Conservation (phyloP, 2,329 filamentous ascomycete species). For the Fusarium sp. region DNA sequence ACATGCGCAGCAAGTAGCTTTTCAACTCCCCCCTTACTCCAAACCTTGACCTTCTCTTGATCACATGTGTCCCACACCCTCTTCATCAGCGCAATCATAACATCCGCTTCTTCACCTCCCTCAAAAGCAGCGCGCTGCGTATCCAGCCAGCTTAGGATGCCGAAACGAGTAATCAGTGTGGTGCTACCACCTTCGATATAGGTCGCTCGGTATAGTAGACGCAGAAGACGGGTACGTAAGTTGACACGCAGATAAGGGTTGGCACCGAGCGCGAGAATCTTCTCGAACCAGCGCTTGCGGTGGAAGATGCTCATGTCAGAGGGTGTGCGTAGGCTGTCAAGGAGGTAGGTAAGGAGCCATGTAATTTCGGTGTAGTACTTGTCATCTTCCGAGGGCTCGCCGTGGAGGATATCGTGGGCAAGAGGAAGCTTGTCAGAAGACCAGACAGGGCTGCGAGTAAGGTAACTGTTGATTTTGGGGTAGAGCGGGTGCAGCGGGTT, state of each 20-base stretch:
- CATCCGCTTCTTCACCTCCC: slow-evolving; percentile 59
- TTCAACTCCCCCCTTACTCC: slow-evolving; percentile 70
- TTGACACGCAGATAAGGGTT: slow-evolving; percentile 73
- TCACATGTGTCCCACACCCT: slow-evolving; percentile 76
- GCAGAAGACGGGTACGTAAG: slow-evolving; percentile 70
- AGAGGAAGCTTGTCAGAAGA: slow-evolving; percentile 78
- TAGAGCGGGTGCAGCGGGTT: slow-evolving; percentile 88
- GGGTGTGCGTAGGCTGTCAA: slow-evolving; percentile 73
- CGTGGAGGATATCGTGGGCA: slow-evolving; percentile 71
- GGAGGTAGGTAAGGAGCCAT: slow-evolving; percentile 80
- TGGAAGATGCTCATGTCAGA: slow-evolving; percentile 73
- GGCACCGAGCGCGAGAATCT: slow-evolving; percentile 76
- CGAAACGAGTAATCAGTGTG: slow-evolving; percentile 83
- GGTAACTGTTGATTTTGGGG: slow-evolving; percentile 85
- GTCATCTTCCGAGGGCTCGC: slow-evolving; percentile 79
- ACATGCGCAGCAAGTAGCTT: slow-evolving; percentile 45
- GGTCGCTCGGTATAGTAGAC: slow-evolving; percentile 76
- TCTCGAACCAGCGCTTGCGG: slow-evolving; percentile 78
- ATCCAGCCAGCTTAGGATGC: slow-evolving; percentile 80
- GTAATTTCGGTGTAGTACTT: slow-evolving; percentile 78
- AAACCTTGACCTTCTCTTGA: slow-evolving; percentile 71
- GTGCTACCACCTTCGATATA: slow-evolving; percentile 79
- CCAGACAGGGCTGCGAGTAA: slow-evolving; percentile 85
- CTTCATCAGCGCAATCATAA: slow-evolving; percentile 68
- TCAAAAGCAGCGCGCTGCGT: slow-evolving; percentile 65